Percentiles rank a stretch among this genome's conserved stretches.
phyloP scores from a whole-genome alignment of 2,329 filamentous ascomycete genomes.

The Neofusicoccum cordaticola region DNA sequence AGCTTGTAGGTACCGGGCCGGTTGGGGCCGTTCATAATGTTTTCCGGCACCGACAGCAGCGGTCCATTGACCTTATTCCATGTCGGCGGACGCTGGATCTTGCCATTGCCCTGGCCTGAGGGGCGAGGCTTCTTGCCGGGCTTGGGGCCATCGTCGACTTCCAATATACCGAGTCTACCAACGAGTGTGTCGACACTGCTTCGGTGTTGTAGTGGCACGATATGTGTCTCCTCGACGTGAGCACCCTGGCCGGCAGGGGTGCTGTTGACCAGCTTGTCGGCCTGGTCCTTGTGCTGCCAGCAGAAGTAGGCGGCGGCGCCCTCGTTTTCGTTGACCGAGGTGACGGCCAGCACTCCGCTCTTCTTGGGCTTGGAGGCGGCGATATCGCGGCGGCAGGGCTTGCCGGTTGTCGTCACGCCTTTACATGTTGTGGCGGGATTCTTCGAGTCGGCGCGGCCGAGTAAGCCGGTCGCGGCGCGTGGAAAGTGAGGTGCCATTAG shows the following conservation, averaged over 20 bases:
- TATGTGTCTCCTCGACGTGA: conserved; percentile 34
- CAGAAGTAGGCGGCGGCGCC: conserved; percentile 69
- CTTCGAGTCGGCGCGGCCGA: conserved; percentile 73
- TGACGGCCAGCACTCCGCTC: conserved; percentile 41
- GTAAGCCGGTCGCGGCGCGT: not conserved
- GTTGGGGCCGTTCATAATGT: conserved; percentile 27
- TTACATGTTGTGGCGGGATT: conserved; percentile 81
- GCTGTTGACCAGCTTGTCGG: conserved; percentile 41
- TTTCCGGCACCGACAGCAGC: conserved; percentile 43
- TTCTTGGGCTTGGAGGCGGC: conserved; percentile 44
- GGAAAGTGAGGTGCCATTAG: conserved; percentile 1
- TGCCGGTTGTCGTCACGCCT: conserved; percentile 79
- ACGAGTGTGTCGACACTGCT: conserved; percentile 86
- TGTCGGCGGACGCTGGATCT: conserved; percentile 39
- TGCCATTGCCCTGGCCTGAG: conserved; percentile 24
- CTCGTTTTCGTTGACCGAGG: conserved; percentile 52
- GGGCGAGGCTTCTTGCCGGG: conserved; percentile 11
- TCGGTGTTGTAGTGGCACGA: conserved; percentile 60
- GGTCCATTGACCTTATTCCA: conserved; percentile 47
- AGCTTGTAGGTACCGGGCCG: conserved; percentile 1
- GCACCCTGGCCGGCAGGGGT: conserved; percentile 15
- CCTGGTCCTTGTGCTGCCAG: conserved; percentile 94
- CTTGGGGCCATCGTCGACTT: conserved; percentile 49
- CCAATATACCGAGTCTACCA: conserved; percentile 72
- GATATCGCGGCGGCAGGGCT: conserved; percentile 75